phyloP scores from a whole-genome alignment of 2,329 filamentous ascomycete genomes.

The Alternaria dauci region DNA sequence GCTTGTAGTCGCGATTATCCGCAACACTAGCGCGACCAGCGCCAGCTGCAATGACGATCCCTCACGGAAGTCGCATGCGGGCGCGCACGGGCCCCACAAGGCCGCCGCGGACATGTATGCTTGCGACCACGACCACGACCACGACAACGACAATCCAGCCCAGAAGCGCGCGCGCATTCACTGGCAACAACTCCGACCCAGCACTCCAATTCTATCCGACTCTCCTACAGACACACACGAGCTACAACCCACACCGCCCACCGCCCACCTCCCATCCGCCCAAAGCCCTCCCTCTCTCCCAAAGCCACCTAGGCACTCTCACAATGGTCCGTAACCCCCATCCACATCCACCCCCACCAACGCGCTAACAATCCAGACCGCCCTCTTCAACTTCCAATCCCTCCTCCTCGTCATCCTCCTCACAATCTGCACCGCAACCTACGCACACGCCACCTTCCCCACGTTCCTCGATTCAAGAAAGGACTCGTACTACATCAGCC shows the following conservation, averaged over 20 bases:
- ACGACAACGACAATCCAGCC: not conserved
- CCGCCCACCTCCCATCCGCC: not conserved
- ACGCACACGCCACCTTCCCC: constrained; percentile 89
- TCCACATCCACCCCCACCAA: not conserved
- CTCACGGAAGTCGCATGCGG: not conserved
- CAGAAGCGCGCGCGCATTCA: not conserved
- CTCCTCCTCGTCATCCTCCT: constrained; percentile 93
- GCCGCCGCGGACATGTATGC: not conserved
- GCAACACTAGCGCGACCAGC: not conserved
- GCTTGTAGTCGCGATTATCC: constrained; percentile 1
- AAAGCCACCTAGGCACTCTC: not conserved
- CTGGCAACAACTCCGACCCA: not conserved
- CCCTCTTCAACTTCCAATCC: constrained; percentile 98
- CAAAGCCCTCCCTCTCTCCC: not conserved
- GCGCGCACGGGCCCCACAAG: constrained; percentile 16
- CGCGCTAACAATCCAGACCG: constrained; percentile 67
- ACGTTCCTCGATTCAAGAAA: constrained; percentile 92
- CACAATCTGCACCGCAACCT: constrained; percentile 94
- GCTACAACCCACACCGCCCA: not conserved
- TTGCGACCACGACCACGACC: not conserved
- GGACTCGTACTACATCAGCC: constrained; percentile 78
- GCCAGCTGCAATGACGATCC: constrained; percentile 11
- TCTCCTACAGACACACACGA: not conserved
- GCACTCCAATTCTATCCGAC: too few species aligned
- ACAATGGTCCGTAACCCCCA: constrained; percentile 24